Base-by-base conservation (phyloP, 345 rosid species). In the Arabidopsis suecica region DNA sequence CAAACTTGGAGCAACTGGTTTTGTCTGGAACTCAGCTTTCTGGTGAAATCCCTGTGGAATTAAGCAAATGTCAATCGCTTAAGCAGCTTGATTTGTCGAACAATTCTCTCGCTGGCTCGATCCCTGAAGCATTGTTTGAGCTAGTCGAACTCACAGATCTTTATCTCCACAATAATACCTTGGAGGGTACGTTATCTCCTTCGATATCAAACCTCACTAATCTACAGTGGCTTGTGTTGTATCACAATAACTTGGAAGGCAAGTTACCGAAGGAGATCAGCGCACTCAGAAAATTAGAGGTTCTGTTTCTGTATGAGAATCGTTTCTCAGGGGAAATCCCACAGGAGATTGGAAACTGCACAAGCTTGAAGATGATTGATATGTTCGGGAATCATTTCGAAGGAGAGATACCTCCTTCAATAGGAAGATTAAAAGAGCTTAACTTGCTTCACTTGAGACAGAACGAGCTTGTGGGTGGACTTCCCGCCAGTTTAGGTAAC, bases 81-180 rank as follows among this genome's bases (percentile, higher is more conserved):
- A 80, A 84, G 72, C 88, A 84, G 78, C 87, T 95, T 13, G 98
- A 95, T 75, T 80, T 95, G 78, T 89, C 99, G 0, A 90, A 85
- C 73, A 95, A 95, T 78, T 75, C 87, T 0, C 87, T 95, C 8
- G 61, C 65, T 42, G 98, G 99, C 23, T 77, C 87, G 0, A 87
- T 95, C 34, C 99, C 99, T 0, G 61, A 38, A 0, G 85, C 84
- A 44, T 65, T 95, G 59, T 92, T 68, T 34, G 70, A 88, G 79
- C 51, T 89, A 72, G 79, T 64, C 41, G 68, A 73, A 42, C 74
- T 92, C 78, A 87, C 86, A 9, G 79, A 88, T 75, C 91, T 95
- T 37, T 90, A 90, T 55, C 93, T 95, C 36, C 92, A 92, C 78
- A 95, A 95, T 84, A 95, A 95, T 78, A 89, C 84, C 84, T 84